A percentile compares a stretch with the other conserved stretches of the same genome.
Conservation (phyloP, 768 basidiomycete genomes). For the Naganishia kalamii region DNA sequence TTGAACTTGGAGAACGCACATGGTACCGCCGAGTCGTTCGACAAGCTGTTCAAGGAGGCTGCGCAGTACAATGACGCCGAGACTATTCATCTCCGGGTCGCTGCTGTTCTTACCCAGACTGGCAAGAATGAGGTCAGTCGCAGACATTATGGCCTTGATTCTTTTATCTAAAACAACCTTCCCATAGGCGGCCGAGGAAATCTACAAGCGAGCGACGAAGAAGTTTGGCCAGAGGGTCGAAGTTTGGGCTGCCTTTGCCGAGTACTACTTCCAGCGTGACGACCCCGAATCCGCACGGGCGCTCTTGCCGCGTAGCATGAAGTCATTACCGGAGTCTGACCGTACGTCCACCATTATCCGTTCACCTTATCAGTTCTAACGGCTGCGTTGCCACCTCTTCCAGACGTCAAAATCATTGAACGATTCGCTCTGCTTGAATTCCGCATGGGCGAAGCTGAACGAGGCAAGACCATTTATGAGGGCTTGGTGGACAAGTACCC, state of each 20-base stretch:
- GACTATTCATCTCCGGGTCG: slow-evolving; percentile 75
- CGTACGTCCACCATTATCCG: slow-evolving; percentile 55
- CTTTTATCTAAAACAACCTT: neutral
- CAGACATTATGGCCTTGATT: neutral
- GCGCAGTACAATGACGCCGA: slow-evolving; percentile 85
- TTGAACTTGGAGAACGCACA: slow-evolving; percentile 91
- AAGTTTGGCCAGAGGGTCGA: slow-evolving; percentile 92
- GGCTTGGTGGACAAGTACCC: slow-evolving; percentile 93
- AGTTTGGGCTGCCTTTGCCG: slow-evolving; percentile 83
- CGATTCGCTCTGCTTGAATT: slow-evolving; percentile 94
- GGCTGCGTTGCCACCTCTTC: neutral
- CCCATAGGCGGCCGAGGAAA: slow-evolving; percentile 82
- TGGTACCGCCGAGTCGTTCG: slow-evolving; percentile 73
- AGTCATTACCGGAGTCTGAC: slow-evolving; percentile 86
- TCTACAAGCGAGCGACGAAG: slow-evolving; percentile 78
- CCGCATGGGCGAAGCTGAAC: slow-evolving; percentile 84
- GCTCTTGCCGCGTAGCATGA: slow-evolving; percentile 76
- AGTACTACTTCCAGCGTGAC: slow-evolving; percentile 64
- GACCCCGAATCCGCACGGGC: slow-evolving; percentile 73
- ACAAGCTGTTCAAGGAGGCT: slow-evolving; percentile 82
- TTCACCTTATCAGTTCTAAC: neutral
- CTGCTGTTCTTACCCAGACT: slow-evolving; percentile 74
- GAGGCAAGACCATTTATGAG: slow-evolving; percentile 92
- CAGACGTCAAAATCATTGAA: slow-evolving; percentile 91
- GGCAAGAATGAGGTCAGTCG: slow-evolving; percentile 66